A percentile compares a stretch with the other conserved stretches of the same genome.
Evolutionary conservation across 257 asterid species (phyloP).

Genomic region (Gynochthodes officinalis): DNA sequence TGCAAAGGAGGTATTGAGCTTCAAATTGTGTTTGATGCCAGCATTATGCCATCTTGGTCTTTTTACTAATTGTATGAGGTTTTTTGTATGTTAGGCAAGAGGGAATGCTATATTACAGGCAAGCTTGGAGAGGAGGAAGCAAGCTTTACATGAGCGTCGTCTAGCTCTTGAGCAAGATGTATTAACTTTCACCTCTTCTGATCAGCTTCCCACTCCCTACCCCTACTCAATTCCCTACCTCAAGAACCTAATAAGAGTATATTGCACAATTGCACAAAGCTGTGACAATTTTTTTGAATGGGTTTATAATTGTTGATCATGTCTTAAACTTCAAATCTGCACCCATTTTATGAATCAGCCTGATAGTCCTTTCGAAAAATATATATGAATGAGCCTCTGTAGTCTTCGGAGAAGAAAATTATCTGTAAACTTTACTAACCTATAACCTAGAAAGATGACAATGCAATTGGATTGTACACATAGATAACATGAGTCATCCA

Average conservation of each 20-base stretch:
- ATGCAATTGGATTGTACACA: background rate
- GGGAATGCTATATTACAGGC: constrained; percentile 96
- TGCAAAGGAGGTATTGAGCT: constrained; percentile 72
- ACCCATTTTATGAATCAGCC: background rate
- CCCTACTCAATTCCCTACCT: background rate
- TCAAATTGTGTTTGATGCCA: background rate
- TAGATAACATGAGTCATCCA: background rate
- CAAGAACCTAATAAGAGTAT: background rate
- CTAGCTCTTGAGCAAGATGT: constrained; percentile 97
- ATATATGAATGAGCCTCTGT: background rate
- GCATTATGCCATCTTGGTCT: background rate
- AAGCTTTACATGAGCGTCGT: constrained; percentile 90
- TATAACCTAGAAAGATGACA: background rate
- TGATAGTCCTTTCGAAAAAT: background rate
- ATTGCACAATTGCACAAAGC: background rate
- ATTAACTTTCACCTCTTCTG: constrained; percentile 13
- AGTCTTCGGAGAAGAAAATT: background rate
- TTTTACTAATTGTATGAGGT: constrained; percentile 12
- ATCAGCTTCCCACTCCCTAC: background rate
- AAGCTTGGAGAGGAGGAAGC: constrained; percentile 93
- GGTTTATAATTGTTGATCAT: background rate
- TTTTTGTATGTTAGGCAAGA: constrained; percentile 56
- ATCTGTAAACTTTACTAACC: background rate
- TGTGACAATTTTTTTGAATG: background rate
- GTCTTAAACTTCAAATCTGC: background rate